Evolutionary conservation across 2,329 filamentous ascomycete genomes (phyloP).

Genomic region (Thelonectria olida): DNA sequence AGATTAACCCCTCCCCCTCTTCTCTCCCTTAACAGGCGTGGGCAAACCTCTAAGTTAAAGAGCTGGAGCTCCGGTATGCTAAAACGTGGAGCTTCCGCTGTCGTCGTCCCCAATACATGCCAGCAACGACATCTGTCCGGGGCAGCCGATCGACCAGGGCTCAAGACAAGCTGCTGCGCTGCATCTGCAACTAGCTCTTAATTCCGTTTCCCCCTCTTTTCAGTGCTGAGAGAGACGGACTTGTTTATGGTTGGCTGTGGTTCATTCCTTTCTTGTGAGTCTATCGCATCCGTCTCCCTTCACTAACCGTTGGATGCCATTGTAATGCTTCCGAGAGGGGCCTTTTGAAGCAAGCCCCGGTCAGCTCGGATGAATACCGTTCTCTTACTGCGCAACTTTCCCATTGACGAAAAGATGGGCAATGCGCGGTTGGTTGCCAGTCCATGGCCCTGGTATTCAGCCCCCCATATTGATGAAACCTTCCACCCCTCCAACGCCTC

Average conservation of each 20-base stretch:
- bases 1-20: conserved; percentile 1
- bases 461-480: conserved; percentile 17
- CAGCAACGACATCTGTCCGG: conserved; percentile 2
- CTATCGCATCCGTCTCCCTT: not conserved
- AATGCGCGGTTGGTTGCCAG: not conserved
- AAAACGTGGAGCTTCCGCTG: not conserved
- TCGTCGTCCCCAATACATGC: not conserved
- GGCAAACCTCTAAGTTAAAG: not conserved
- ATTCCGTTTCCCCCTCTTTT: conserved; percentile 8
- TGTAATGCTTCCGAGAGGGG: not conserved
- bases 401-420: conserved; percentile 1
- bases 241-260: not conserved
- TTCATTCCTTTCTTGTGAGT: conserved; percentile 5
- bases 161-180: conserved; percentile 13
- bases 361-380: not conserved
- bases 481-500: conserved; percentile 4
- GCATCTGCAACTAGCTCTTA: conserved; percentile 16
- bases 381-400: conserved; percentile 6
- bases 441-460: conserved; percentile 4
- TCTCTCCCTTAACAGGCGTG: not conserved
- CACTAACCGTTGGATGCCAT: not conserved
- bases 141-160: conserved; percentile 27
- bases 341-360: conserved; percentile 7
- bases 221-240: conserved; percentile 2
- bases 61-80: conserved; percentile 4